These are phyloP conservation scores for Coemansia sp. DNA, from an alignment of 192 early-diverging fungal genomes.

Conservation along the genomic window DNA sequence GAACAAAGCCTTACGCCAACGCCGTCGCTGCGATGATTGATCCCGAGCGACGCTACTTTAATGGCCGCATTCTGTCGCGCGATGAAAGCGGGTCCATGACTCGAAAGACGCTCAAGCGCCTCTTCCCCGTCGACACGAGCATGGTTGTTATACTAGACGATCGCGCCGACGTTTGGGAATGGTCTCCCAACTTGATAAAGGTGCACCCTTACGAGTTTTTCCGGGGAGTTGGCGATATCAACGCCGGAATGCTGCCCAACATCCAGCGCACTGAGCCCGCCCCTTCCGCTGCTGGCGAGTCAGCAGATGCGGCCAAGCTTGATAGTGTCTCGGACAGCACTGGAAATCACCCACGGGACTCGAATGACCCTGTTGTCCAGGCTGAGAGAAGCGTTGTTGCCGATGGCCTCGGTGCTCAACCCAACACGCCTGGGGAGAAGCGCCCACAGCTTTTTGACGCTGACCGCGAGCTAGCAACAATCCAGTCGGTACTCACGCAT, in stretches of 20 bases:
- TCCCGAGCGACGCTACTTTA: conserved; percentile 73
- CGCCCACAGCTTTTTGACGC: conserved; percentile 48
- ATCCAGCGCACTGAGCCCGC: not conserved
- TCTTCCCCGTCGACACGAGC: conserved; percentile 91
- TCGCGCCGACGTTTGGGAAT: conserved; percentile 91
- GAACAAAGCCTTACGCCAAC: conserved; percentile 88
- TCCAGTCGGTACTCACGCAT: conserved; percentile 58
- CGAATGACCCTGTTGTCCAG: conserved; percentile 20
- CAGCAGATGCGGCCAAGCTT: not conserved
- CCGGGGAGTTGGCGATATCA: conserved; percentile 93
- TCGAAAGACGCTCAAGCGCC: conserved; percentile 74
- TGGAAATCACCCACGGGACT: conserved; percentile 14
- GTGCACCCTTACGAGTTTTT: conserved; percentile 94
- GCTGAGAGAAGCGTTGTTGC: conserved; percentile 11
- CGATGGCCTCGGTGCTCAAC: conserved; percentile 2
- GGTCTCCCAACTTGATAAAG: conserved; percentile 84
- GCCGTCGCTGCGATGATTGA: conserved; percentile 86
- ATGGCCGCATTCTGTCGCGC: conserved; percentile 85
- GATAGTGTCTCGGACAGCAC: not conserved
- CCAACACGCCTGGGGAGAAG: not conserved
- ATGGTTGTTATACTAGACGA: conserved; percentile 98
- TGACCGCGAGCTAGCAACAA: conserved; percentile 59
- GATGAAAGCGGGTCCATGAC: conserved; percentile 87
- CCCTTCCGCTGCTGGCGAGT: not conserved
- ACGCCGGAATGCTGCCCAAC: conserved; percentile 59